These are phyloP conservation scores for Colletotrichum coccodes DNA, from an alignment of 2,329 filamentous ascomycete genomes.

Conservation along the genomic window DNA sequence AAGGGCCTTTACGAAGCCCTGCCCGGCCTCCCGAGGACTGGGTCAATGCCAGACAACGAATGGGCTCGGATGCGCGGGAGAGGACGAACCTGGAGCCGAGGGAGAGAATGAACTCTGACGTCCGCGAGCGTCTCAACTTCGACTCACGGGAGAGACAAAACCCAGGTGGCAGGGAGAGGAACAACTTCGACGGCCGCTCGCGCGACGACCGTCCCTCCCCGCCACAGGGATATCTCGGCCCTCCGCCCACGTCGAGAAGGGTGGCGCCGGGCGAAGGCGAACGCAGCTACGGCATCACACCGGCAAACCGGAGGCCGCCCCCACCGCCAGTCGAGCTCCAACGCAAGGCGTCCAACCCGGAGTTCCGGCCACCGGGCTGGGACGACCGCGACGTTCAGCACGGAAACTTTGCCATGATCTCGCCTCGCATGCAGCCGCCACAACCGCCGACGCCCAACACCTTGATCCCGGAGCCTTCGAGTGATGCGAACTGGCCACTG, in stretches of 20 bases:
- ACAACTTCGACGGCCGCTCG: neutral
- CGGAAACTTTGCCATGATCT: slow-evolving; percentile 19
- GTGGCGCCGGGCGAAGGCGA: slow-evolving; percentile 26
- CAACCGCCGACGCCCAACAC: slow-evolving; percentile 15
- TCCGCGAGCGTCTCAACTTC: neutral
- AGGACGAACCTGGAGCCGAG: neutral
- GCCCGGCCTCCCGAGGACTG: slow-evolving; percentile 5
- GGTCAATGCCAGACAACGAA: slow-evolving; percentile 1
- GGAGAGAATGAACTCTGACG: slow-evolving; percentile 6
- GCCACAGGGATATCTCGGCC: slow-evolving; percentile 23
- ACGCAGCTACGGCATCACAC: slow-evolving; percentile 31
- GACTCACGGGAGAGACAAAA: neutral
- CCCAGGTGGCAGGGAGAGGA: neutral
- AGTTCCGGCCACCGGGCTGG: slow-evolving; percentile 1
- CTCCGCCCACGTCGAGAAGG: slow-evolving; percentile 10
- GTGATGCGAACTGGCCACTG: slow-evolving; percentile 26
- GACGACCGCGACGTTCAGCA: slow-evolving; percentile 25
- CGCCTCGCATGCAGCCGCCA: slow-evolving; percentile 21
- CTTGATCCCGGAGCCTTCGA: slow-evolving; percentile 10
- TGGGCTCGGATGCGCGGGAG: slow-evolving; percentile 4
- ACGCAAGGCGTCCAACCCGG: slow-evolving; percentile 26
- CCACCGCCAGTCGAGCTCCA: slow-evolving; percentile 27
- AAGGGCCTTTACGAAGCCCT: slow-evolving; percentile 15
- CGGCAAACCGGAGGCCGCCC: slow-evolving; percentile 28
- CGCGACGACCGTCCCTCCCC: neutral